Evolutionary conservation across 2,329 filamentous ascomycete species (phyloP).

Genomic region (Volutella citrinella): DNA sequence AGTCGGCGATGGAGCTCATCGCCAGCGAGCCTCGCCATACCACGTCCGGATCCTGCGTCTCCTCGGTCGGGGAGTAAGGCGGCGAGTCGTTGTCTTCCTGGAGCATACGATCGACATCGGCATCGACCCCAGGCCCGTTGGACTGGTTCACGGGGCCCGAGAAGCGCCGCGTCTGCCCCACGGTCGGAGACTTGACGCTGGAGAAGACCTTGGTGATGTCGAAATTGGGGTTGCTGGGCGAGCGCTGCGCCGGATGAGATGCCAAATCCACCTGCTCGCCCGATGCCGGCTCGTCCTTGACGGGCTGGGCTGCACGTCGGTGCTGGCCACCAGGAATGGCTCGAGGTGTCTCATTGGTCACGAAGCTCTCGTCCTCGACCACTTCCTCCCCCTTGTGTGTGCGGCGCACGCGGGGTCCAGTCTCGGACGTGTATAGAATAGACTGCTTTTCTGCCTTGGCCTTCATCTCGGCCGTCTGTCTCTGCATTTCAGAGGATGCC

Average conservation of each 20-base stretch:
- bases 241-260: conserved; percentile 39
- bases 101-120: conserved; percentile 86
- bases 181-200: conserved; percentile 72
- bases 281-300: conserved; percentile 34
- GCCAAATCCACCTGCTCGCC: conserved; percentile 22
- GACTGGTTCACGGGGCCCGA: conserved; percentile 45
- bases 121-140: conserved; percentile 67
- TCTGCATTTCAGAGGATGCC: conserved; percentile 85
- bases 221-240: conserved; percentile 60
- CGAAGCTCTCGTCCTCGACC: conserved; percentile 68
- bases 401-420: conserved; percentile 72
- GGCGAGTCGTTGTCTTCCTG: conserved; percentile 78
- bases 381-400: conserved; percentile 96
- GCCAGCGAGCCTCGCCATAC: conserved; percentile 74
- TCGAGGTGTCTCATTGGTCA: conserved; percentile 33
- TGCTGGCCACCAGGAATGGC: conserved; percentile 23
- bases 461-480: conserved; percentile 72
- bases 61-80: conserved; percentile 79
- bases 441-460: conserved; percentile 79
- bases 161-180: conserved; percentile 43
- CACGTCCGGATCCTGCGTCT: conserved; percentile 62
- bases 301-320: conserved; percentile 19
- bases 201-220: conserved; percentile 85
- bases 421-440: conserved; percentile 72
- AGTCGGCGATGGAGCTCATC: conserved; percentile 76